Evolutionary conservation across 1,284 basidiomycete genomes (phyloP).

Genomic region (Exobasidium cylindrosporum): DNA sequence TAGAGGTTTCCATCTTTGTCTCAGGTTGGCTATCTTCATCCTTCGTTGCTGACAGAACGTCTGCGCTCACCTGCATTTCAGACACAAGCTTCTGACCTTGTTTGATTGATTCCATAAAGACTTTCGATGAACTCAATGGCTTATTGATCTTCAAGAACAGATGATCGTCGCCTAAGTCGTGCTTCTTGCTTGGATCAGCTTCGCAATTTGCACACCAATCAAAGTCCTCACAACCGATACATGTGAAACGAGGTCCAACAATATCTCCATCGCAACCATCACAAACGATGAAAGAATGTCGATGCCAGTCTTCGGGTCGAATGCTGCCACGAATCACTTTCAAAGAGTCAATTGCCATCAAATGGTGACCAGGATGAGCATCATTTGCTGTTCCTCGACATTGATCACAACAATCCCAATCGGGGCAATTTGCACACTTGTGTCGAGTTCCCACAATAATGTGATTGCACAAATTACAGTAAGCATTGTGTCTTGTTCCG

Average conservation of each 20-base stretch:
- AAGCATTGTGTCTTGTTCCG: background rate
- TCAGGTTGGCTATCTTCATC: background rate
- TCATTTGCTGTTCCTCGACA: conserved; percentile 10
- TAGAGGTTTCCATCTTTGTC: background rate
- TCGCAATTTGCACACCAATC: conserved; percentile 30
- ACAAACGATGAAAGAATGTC: conserved; percentile 22
- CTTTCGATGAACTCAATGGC: conserved; percentile 2
- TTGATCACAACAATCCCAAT: conserved; percentile 27
- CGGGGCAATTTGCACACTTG: conserved; percentile 20
- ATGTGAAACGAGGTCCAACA: conserved; percentile 28
- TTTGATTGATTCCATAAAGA: background rate
- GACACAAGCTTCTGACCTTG: background rate
- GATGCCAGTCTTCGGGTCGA: conserved; percentile 7
- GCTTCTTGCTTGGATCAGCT: conserved; percentile 17
- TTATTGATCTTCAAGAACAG: conserved; percentile 29
- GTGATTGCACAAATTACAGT: conserved; percentile 3
- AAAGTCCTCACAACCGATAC: conserved; percentile 23
- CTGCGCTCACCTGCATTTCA: background rate
- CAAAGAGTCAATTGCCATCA: background rate
- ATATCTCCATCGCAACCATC: conserved; percentile 21
- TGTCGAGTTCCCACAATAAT: background rate
- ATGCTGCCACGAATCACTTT: conserved; percentile 15
- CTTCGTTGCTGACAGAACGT: background rate
- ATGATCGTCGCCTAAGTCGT: conserved; percentile 18
- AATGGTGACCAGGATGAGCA: conserved; percentile 25